Evolutionary conservation across 1,284 basidiomycete genomes (phyloP).

Genomic region (Microbotryum violaceum): DNA sequence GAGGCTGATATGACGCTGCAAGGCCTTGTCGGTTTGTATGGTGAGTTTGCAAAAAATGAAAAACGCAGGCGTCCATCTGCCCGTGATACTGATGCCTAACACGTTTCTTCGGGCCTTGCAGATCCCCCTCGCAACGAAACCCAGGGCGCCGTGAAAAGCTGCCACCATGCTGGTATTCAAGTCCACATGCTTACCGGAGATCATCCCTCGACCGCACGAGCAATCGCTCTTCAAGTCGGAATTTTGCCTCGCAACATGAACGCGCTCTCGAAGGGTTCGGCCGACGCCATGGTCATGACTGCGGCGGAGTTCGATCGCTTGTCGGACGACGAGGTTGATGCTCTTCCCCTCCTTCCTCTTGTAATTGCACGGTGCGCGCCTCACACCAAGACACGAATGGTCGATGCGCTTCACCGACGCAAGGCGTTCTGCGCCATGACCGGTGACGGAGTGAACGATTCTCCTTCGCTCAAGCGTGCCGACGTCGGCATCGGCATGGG

Average conservation of each 20-base stretch:
- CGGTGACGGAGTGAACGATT: slow-evolving; percentile 54
- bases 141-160: slow-evolving; percentile 54
- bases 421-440: slow-evolving; percentile 36
- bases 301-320: slow-evolving; percentile 51
- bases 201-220: slow-evolving; percentile 43
- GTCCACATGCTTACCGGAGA: slow-evolving; percentile 57
- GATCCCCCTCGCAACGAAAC: slow-evolving; percentile 65
- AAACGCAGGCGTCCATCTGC: neutral
- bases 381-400: slow-evolving; percentile 49
- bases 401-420: slow-evolving; percentile 52
- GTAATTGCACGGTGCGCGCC: slow-evolving; percentile 54
- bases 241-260: slow-evolving; percentile 47
- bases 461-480: slow-evolving; percentile 51
- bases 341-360: slow-evolving; percentile 49
- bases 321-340: slow-evolving; percentile 55
- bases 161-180: slow-evolving; percentile 57
- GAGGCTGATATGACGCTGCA: slow-evolving; percentile 56
- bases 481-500: slow-evolving; percentile 65
- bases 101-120: slow-evolving; percentile 13
- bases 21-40: slow-evolving; percentile 57
- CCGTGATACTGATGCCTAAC: neutral
- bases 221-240: slow-evolving; percentile 43
- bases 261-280: slow-evolving; percentile 18
- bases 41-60: slow-evolving; percentile 10
- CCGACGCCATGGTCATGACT: slow-evolving; percentile 30